A percentile compares a stretch with the other conserved stretches of the same genome.
Conservation (phyloP, 306 rosid genomes). For the Trifolium repens region DNA sequence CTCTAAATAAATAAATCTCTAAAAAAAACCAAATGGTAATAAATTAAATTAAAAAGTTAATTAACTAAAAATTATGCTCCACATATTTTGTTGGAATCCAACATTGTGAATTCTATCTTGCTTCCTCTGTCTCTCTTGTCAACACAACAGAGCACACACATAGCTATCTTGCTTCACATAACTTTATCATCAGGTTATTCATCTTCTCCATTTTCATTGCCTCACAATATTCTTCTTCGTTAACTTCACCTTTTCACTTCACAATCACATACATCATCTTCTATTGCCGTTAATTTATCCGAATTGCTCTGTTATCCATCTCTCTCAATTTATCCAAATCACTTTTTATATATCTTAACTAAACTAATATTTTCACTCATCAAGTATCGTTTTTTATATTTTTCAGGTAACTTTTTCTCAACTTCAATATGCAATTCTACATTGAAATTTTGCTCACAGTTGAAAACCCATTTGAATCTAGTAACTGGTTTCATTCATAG, state of each 20-base stretch:
- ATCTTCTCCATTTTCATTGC: slow-evolving; percentile 2
- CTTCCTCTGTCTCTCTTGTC: no score
- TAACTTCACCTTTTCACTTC: slow-evolving; percentile 10
- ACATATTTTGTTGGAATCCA: no score
- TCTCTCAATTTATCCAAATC: not conserved
- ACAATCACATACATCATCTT: not conserved
- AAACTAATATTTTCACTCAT: no score
- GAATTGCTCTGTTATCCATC: slow-evolving; percentile 6
- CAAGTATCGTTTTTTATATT: no score
- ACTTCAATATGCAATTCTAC: slow-evolving; percentile 2
- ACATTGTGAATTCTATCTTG: no score
- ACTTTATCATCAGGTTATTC: not conserved
- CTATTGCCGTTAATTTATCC: not conserved
- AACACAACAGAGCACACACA: no score
- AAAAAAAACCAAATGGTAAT: no score
- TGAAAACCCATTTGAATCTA: slow-evolving; percentile 4
- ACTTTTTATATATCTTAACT: not conserved
- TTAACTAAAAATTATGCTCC: no score
- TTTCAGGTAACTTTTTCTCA: not conserved
- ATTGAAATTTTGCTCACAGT: not conserved
- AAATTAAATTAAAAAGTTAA: no score
- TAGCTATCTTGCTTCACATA: no score
- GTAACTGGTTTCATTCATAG: not conserved
- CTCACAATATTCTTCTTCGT: not conserved
- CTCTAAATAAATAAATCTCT: no score